Conservation (phyloP, 2,329 filamentous ascomycete species). For the Beauveria bassiana region DNA sequence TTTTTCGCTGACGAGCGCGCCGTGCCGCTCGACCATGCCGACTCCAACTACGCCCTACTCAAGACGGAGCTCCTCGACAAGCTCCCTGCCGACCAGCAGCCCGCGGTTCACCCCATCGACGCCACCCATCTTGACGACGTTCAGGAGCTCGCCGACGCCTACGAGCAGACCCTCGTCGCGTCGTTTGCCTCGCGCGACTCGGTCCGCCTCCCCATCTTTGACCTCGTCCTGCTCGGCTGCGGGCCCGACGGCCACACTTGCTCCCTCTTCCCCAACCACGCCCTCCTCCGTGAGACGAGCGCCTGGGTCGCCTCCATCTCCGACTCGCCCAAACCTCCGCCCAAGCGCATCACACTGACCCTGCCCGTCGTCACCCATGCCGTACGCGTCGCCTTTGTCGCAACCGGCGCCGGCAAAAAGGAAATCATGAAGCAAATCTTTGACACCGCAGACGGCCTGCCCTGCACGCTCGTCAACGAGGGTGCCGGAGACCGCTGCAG, state of each 20-base stretch:
- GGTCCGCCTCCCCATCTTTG: conserved; percentile 90
- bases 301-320: conserved; percentile 91
- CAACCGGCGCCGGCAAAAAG: conserved; percentile 83
- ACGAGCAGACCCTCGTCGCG: conserved; percentile 79
- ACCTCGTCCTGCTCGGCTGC: conserved; percentile 85
- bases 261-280: conserved; percentile 87
- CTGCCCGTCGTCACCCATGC: conserved; percentile 85
- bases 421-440: conserved; percentile 90
- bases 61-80: conserved; percentile 85
- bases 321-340: conserved; percentile 91
- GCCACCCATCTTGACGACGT: conserved; percentile 57
- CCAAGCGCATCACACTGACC: conserved; percentile 83
- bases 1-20: conserved; percentile 98
- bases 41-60: conserved; percentile 89
- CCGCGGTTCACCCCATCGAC: conserved; percentile 75
- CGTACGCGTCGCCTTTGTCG: conserved; percentile 81
- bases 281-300: conserved; percentile 68
- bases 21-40: conserved; percentile 81
- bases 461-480: conserved; percentile 83
- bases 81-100: conserved; percentile 61
- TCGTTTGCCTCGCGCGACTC: conserved; percentile 89
- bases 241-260: conserved; percentile 97
- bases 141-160: conserved; percentile 88
- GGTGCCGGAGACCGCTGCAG: conserved; percentile 76
- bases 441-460: conserved; percentile 67